A percentile compares a stretch with the other conserved stretches of the same genome.
Conservation (phyloP, 169 alveolate species). For the Fabrea salina region DNA sequence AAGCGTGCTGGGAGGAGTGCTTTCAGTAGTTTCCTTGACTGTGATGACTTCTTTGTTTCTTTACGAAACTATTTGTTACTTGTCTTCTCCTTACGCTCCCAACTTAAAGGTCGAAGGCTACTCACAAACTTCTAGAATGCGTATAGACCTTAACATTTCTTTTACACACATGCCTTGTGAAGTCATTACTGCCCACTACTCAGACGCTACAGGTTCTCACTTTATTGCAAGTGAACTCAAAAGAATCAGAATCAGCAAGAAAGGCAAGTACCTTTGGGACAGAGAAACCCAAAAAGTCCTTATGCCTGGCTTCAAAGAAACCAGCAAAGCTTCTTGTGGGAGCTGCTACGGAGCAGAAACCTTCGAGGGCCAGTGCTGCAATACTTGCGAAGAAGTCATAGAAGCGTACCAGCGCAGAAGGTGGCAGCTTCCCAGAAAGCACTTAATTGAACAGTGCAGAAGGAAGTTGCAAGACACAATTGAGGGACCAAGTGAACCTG, state of each 20-base stretch:
- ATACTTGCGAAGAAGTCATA: constrained; percentile 34
- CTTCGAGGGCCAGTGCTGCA: constrained; percentile 33
- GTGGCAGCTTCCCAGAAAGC: constrained; percentile 9
- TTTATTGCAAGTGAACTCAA: not conserved
- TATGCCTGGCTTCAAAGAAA: not conserved
- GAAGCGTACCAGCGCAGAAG: constrained; percentile 10
- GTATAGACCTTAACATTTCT: constrained; percentile 15
- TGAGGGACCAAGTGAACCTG: not conserved
- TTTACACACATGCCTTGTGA: not conserved
- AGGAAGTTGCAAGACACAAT: not conserved
- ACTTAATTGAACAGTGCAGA: constrained; percentile 11
- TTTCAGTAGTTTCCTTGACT: not conserved
- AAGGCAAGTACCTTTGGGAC: not conserved
- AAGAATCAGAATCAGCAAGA: not conserved
- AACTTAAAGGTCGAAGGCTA: not conserved
- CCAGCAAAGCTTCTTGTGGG: not conserved
- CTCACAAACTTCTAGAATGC: not conserved
- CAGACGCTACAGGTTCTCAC: not conserved
- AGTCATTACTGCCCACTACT: not conserved
- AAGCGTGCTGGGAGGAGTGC: constrained; percentile 10
- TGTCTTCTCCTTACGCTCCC: not conserved
- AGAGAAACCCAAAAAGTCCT: not conserved
- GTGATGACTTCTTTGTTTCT: not conserved
- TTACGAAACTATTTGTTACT: not conserved
- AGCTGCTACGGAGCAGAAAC: constrained; percentile 35